Evolutionary conservation across 1,139 yeast species (phyloP).

Genomic region (Arxiozyma slooffiae): DNA sequence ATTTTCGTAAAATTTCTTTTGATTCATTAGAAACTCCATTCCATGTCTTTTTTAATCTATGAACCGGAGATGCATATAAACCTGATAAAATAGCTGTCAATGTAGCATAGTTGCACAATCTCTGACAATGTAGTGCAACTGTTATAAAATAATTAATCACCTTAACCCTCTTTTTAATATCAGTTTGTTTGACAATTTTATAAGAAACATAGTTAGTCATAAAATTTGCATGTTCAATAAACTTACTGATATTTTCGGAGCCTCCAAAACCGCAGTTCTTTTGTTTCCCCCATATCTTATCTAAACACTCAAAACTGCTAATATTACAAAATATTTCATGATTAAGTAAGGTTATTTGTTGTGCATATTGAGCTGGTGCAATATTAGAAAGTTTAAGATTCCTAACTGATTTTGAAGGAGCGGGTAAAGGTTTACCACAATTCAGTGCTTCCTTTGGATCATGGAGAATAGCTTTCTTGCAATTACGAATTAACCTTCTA

Average conservation of each 20-base stretch:
- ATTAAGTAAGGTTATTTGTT: slow-evolving; percentile 74
- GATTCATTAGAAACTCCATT: slow-evolving; percentile 49
- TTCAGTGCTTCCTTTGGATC: neutral
- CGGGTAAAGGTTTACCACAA: neutral
- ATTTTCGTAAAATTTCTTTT: slow-evolving; percentile 46
- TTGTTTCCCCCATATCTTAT: slow-evolving; percentile 62
- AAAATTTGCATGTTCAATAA: slow-evolving; percentile 70
- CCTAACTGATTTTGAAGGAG: neutral
- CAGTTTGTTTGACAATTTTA: slow-evolving; percentile 56
- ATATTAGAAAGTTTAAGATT: slow-evolving; percentile 52
- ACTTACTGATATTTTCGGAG: slow-evolving; percentile 46
- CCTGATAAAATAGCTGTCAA: slow-evolving; percentile 94
- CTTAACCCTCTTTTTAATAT: slow-evolving; percentile 58
- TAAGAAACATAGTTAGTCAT: slow-evolving; percentile 78
- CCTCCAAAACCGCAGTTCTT: slow-evolving; percentile 52
- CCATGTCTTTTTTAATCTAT: slow-evolving; percentile 83
- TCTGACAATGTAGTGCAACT: slow-evolving; percentile 73
- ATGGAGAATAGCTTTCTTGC: neutral
- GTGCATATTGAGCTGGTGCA: slow-evolving; percentile 50
- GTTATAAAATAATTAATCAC: slow-evolving; percentile 65
- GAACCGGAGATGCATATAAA: slow-evolving; percentile 75
- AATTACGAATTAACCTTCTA: slow-evolving; percentile 18
- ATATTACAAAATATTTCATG: slow-evolving; percentile 59
- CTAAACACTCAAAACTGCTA: slow-evolving; percentile 63
- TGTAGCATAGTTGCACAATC: slow-evolving; percentile 72